Evolutionary conservation across 257 asterid species (phyloP).

Genomic region (Petrea volubilis): DNA sequence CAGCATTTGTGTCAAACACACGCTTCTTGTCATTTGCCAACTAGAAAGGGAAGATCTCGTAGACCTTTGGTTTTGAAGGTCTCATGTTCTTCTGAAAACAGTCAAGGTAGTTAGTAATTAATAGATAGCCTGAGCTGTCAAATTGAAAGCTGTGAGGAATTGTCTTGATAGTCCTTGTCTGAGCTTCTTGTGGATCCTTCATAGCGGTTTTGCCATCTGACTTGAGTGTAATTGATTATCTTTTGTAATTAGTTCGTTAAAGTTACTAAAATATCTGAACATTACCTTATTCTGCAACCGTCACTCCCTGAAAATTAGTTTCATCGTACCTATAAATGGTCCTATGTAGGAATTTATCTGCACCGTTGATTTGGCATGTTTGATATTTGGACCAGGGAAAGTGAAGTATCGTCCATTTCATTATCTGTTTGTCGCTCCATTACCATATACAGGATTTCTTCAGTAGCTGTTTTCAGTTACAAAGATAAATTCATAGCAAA

Average conservation of each 20-base stretch:
- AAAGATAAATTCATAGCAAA: neutral
- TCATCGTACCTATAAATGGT: neutral
- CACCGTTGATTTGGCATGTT: neutral
- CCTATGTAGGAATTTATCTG: neutral
- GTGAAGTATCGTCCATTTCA: neutral
- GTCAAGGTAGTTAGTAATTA: conserved; percentile 52
- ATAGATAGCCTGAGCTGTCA: neutral
- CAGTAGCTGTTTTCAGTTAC: neutral
- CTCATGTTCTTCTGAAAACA: conserved; percentile 57
- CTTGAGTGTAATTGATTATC: neutral
- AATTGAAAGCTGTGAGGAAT: neutral
- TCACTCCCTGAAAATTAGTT: neutral
- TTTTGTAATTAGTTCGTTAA: neutral
- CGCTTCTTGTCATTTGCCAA: conserved; percentile 34
- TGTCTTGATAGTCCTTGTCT: neutral
- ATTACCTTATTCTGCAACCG: neutral
- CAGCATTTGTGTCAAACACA: conserved; percentile 28
- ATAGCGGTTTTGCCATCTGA: conserved; percentile 3
- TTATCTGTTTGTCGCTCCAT: neutral
- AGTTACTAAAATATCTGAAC: neutral
- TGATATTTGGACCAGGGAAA: neutral
- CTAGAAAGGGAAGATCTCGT: conserved; percentile 27
- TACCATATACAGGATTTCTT: neutral
- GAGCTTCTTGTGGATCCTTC: conserved; percentile 4
- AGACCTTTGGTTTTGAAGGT: conserved; percentile 42